Conservation (phyloP, 257 asterid genomes). For the Coffea canephora region DNA sequence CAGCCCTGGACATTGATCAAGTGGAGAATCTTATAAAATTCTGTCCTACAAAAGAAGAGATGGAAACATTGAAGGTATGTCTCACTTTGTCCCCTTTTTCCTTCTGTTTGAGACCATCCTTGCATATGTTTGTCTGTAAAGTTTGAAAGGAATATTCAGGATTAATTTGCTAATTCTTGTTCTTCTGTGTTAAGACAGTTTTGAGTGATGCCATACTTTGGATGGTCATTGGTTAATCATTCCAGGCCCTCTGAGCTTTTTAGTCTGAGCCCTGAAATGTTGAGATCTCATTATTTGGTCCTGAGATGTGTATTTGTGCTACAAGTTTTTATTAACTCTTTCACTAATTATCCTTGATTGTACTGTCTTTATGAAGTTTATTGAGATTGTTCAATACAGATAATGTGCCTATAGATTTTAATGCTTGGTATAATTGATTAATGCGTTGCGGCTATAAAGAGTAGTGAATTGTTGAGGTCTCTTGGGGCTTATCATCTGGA, state of each 20-base stretch:
- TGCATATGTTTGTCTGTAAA: background rate
- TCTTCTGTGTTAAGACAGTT: background rate
- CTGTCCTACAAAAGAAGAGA: constrained; percentile 96
- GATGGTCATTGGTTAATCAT: background rate
- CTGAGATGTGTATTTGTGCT: background rate
- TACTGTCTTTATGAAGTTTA: background rate
- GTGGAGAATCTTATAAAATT: constrained; percentile 98
- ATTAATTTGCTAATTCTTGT: background rate
- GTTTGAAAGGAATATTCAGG: background rate
- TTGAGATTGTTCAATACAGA: background rate
- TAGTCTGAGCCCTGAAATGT: background rate
- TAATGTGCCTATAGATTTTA: background rate
- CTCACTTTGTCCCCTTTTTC: constrained; percentile 6
- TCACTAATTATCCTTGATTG: background rate
- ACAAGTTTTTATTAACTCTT: background rate
- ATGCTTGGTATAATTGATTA: no score
- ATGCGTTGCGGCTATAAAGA: no score
- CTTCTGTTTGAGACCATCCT: background rate
- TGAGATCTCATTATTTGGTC: background rate
- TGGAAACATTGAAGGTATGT: constrained; percentile 88
- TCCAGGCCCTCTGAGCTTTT: background rate
- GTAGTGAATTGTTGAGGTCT: no score
- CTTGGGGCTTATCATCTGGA: no score
- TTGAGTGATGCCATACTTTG: background rate
- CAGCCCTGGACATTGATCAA: constrained; percentile 95